Evolutionary conservation across 805 yeast genomes (phyloP).

Genomic region (Monosporozyma unispora): DNA sequence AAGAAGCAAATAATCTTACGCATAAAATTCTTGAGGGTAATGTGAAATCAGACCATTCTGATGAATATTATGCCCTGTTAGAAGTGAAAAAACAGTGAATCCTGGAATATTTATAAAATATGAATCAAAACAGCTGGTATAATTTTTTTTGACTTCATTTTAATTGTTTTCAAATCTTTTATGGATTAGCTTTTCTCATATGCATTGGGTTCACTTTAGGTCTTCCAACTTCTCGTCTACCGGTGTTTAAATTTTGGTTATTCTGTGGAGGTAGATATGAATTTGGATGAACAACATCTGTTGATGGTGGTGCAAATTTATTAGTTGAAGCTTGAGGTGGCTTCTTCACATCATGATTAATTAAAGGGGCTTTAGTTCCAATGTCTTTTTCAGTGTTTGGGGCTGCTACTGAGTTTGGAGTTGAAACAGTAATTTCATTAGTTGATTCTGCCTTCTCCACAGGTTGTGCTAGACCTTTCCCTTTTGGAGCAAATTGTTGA

Average conservation of each 20-base stretch:
- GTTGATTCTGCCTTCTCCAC: background rate
- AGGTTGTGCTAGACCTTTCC: conserved; percentile 14
- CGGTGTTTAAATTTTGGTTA: background rate
- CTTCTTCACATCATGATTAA: background rate
- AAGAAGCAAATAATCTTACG: conserved; percentile 1
- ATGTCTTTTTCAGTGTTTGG: background rate
- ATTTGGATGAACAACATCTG: conserved; percentile 22
- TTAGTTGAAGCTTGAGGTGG: background rate
- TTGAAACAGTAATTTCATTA: background rate
- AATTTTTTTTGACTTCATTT: no score
- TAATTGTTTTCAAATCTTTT: no score
- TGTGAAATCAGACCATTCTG: background rate
- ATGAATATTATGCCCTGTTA: no score
- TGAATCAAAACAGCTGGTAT: background rate
- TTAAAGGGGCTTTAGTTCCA: background rate
- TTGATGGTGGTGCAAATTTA: conserved; percentile 24
- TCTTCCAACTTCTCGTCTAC: conserved; percentile 23
- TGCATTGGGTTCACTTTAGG: conserved; percentile 22
- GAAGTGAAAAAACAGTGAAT: no score
- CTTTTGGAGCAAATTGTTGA: conserved; percentile 28
- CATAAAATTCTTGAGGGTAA: conserved; percentile 1
- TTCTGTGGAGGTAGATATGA: conserved; percentile 5
- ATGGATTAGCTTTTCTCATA: background rate
- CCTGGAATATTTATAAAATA: background rate
- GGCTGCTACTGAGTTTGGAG: background rate